Conservation (phyloP, 73 alveolate genomes). For the Tetrahymena elliotti region DNA sequence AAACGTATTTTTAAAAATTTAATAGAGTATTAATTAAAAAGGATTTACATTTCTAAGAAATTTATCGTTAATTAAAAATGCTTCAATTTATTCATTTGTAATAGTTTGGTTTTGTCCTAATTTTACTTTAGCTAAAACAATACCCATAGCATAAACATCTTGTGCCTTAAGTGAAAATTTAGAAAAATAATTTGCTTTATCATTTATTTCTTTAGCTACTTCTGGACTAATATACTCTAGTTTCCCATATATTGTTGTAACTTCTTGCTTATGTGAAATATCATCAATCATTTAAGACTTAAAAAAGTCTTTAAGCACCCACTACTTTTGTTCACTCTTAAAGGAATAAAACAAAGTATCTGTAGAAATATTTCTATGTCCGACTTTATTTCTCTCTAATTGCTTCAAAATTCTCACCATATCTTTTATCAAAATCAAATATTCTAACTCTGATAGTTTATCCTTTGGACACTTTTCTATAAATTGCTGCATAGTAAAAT, state of each 20-base stretch:
- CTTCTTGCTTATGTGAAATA: not conserved
- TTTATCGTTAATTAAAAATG: not conserved
- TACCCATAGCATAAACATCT: not conserved
- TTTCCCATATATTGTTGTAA: not conserved
- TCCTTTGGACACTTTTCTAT: not conserved
- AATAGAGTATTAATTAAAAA: no score
- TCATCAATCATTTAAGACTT: not conserved
- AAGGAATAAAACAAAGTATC: not conserved
- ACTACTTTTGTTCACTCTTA: not conserved
- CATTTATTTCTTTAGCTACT: not conserved
- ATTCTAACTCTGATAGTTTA: not conserved
- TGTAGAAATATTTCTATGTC: not conserved
- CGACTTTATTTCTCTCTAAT: not conserved
- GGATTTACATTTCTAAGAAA: not conserved
- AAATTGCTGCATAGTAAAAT: not conserved
- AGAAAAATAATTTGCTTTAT: not conserved
- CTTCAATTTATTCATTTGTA: not conserved
- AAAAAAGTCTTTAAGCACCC: not conserved
- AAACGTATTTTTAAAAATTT: no score
- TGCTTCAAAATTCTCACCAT: not conserved
- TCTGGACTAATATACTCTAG: not conserved
- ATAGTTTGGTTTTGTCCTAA: not conserved
- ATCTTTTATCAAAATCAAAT: not conserved
- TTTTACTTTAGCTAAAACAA: not conserved
- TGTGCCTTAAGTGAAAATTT: not conserved